Evolutionary conservation across 176 grass and related monocot genomes (phyloP).

Genomic region (Aegilops bicornis): DNA sequence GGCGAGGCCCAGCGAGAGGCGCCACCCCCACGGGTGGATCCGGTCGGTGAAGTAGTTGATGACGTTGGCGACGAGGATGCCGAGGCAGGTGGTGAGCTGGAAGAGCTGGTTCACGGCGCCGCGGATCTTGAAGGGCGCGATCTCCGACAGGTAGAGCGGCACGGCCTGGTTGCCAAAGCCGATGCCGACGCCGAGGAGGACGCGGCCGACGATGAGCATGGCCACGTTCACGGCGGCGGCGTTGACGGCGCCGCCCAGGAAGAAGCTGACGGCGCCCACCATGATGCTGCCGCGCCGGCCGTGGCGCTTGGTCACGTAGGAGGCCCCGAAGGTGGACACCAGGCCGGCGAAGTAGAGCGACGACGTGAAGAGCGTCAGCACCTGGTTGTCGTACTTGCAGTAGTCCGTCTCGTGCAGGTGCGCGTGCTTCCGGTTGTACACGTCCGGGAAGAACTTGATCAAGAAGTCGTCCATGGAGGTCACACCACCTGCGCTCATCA

Average conservation of each 20-base stretch:
- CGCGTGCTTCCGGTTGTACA: slow-evolving; percentile 64
- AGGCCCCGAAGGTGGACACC: slow-evolving; percentile 89
- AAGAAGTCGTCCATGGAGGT: slow-evolving; percentile 97
- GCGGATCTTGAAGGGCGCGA: slow-evolving; percentile 78
- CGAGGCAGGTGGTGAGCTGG: slow-evolving; percentile 91
- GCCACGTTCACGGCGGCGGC: slow-evolving; percentile 61
- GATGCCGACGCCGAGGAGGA: slow-evolving; percentile 87
- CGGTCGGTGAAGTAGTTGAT: slow-evolving; percentile 91
- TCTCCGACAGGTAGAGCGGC: slow-evolving; percentile 91
- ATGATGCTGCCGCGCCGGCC: slow-evolving; percentile 86
- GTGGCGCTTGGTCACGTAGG: slow-evolving; percentile 56
- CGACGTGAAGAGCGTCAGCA: slow-evolving; percentile 93
- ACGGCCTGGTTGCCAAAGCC: slow-evolving; percentile 97
- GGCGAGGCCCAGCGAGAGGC: slow-evolving; percentile 83
- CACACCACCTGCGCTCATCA: slow-evolving; percentile 62
- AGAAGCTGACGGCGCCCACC: slow-evolving; percentile 83
- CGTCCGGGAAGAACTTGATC: slow-evolving; percentile 74
- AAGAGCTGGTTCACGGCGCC: slow-evolving; percentile 98
- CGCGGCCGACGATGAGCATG: slow-evolving; percentile 87
- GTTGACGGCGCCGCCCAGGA: slow-evolving; percentile 79
- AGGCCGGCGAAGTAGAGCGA: slow-evolving; percentile 95
- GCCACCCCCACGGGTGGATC: slow-evolving; percentile 89
- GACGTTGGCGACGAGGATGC: slow-evolving; percentile 81
- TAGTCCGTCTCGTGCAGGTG: slow-evolving; percentile 90
- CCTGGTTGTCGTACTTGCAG: slow-evolving; percentile 97